These are phyloP conservation scores for Apiospora phragmitis DNA, from an alignment of 2,329 filamentous ascomycete genomes.

Conservation along the genomic window DNA sequence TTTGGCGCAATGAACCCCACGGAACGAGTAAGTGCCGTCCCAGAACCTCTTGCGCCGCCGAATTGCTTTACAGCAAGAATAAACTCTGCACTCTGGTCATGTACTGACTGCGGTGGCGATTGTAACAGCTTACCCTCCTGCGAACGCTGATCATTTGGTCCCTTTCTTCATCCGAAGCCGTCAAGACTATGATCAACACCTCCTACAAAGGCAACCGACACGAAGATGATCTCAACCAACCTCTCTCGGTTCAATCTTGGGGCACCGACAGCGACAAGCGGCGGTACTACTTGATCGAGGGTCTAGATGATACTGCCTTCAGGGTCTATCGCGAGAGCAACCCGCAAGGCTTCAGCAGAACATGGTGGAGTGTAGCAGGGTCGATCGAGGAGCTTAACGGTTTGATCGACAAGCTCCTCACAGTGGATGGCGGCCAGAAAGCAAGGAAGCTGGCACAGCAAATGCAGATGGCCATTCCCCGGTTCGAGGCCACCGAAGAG, in stretches of 20 bases:
- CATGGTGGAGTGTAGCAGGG: constrained; percentile 93
- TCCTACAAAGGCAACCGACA: constrained; percentile 87
- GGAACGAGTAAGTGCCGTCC: constrained; percentile 65
- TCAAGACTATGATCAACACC: constrained; percentile 80
- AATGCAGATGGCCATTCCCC: constrained; percentile 77
- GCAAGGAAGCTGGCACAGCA: constrained; percentile 76
- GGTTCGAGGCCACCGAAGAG: constrained; percentile 94
- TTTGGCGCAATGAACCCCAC: constrained; percentile 82
- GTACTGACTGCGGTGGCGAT: constrained; percentile 12
- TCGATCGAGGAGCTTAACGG: constrained; percentile 81
- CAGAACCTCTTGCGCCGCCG: background rate
- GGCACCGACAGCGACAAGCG: constrained; percentile 87
- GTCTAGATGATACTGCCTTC: constrained; percentile 90
- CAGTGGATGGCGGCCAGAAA: constrained; percentile 76
- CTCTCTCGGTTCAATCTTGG: constrained; percentile 88
- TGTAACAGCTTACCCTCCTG: constrained; percentile 72
- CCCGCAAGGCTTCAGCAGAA: constrained; percentile 69
- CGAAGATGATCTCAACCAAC: constrained; percentile 78
- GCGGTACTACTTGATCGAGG: constrained; percentile 91
- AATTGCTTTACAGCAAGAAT: background rate
- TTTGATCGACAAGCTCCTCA: constrained; percentile 74
- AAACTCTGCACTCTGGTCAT: background rate
- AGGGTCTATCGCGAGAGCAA: constrained; percentile 94
- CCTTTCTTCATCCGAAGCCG: constrained; percentile 79
- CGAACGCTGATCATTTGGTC: constrained; percentile 86